phyloP scores from a whole-genome alignment of 2,329 filamentous ascomycete species.

The Hypoxylon sp. region DNA sequence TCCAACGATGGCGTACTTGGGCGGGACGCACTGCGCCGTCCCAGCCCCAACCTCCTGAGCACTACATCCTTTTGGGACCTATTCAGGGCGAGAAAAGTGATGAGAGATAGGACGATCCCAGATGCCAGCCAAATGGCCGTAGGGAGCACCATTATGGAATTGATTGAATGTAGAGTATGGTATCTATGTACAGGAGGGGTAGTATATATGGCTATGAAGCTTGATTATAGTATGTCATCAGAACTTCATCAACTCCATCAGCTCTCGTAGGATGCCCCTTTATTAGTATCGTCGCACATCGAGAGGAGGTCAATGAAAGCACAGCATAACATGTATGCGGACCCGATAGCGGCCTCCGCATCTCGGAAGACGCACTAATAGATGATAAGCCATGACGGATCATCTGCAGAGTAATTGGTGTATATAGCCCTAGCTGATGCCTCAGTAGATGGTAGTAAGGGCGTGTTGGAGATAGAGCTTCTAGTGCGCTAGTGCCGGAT shows the following conservation, averaged over 20 bases:
- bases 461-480: conserved; percentile 27
- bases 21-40: conserved; percentile 25
- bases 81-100: conserved; percentile 43
- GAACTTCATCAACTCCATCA: conserved; percentile 7
- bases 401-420: conserved; percentile 40
- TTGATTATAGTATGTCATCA: conserved; percentile 10
- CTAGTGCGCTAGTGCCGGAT: conserved; percentile 36
- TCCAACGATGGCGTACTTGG: conserved; percentile 47
- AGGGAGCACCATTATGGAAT: conserved; percentile 35
- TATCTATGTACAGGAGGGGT: neutral
- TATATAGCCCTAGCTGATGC: conserved; percentile 18
- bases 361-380: conserved; percentile 33
- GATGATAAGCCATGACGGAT: conserved; percentile 40
- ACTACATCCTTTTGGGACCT: conserved; percentile 41
- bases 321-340: conserved; percentile 9
- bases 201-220: neutral
- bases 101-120: conserved; percentile 43
- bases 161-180: neutral
- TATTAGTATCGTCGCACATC: conserved; percentile 23
- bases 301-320: neutral
- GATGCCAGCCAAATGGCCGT: conserved; percentile 43
- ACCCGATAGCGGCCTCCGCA: conserved; percentile 47
- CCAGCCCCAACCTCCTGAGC: conserved; percentile 43
- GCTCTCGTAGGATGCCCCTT: conserved; percentile 13
- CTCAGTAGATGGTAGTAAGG: conserved; percentile 20